Evolutionary conservation across 345 rosid genomes (phyloP).

Genomic region (Salix purpurea): DNA sequence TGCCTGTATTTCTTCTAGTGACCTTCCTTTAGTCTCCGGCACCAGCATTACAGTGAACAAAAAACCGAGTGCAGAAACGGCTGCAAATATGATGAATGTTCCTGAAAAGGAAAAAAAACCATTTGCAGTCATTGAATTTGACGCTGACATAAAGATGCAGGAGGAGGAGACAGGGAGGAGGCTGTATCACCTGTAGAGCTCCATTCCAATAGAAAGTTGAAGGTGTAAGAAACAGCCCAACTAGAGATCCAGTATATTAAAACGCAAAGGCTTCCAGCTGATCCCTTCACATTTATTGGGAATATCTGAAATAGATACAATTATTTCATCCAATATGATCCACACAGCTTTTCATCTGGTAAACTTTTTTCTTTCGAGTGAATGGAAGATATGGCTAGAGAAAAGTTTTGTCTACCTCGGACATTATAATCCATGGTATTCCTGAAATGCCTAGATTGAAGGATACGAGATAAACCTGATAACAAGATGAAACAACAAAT

Average conservation of each 20-base stretch:
- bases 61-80: neutral
- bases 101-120: too few relatives aligned
- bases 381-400: neutral
- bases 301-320: slow-evolving; percentile 28
- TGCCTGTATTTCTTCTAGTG: slow-evolving; percentile 16
- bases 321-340: neutral
- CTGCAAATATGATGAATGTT: too few relatives aligned
- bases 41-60: slow-evolving; percentile 8
- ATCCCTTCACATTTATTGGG: slow-evolving; percentile 46
- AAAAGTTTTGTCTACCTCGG: slow-evolving; percentile 18
- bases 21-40: slow-evolving; percentile 16
- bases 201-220: slow-evolving; percentile 40
- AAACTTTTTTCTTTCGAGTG: too few relatives aligned
- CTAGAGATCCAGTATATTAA: slow-evolving; percentile 37
- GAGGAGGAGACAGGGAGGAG: too few relatives aligned
- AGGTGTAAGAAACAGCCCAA: slow-evolving; percentile 40
- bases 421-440: slow-evolving; percentile 36
- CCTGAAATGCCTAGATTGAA: slow-evolving; percentile 24
- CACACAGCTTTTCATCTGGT: too few relatives aligned
- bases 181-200: slow-evolving; percentile 28
- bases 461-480: slow-evolving; percentile 19
- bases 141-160: neutral
- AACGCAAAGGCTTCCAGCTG: slow-evolving; percentile 43
- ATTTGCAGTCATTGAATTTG: neutral
- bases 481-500: neutral